Conservation (phyloP, 176 grass and related monocot species). For the Oryza glaberrima region DNA sequence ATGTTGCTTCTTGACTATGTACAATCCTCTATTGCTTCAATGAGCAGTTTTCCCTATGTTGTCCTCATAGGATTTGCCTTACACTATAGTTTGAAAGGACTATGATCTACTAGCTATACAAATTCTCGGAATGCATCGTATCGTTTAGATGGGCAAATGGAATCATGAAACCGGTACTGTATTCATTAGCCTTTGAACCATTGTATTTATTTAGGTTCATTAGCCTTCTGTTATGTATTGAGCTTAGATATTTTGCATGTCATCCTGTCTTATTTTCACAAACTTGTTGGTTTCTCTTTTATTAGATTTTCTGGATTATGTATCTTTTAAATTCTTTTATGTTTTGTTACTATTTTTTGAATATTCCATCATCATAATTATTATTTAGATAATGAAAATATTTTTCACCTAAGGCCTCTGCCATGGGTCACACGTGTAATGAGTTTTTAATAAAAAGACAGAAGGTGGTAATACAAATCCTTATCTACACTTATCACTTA, state of each 20-base stretch:
- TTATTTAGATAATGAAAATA: too few species aligned
- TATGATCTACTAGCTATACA: neutral
- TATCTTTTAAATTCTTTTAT: too few species aligned
- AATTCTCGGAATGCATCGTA: neutral
- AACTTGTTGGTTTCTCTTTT: too few species aligned
- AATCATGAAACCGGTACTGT: conserved; percentile 38
- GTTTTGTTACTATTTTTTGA: too few species aligned
- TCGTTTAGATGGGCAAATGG: conserved; percentile 15
- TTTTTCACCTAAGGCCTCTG: too few species aligned
- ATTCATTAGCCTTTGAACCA: neutral
- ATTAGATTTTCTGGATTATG: too few species aligned
- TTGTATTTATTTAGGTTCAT: neutral
- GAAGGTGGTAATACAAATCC: too few species aligned
- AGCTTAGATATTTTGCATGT: neutral
- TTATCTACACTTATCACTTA: too few species aligned
- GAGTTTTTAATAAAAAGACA: too few species aligned
- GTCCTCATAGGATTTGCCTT: conserved; percentile 26
- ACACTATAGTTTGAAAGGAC: neutral
- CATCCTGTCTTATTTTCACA: neutral
- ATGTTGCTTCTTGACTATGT: conserved; percentile 37
- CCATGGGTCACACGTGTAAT: too few species aligned
- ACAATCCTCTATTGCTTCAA: conserved; percentile 35
- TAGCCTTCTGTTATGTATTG: neutral
- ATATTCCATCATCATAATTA: too few species aligned
- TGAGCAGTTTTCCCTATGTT: conserved; percentile 36